These are phyloP conservation scores for Aspergillus hortae DNA, from an alignment of 2,329 filamentous ascomycete genomes.

Conservation along the genomic window DNA sequence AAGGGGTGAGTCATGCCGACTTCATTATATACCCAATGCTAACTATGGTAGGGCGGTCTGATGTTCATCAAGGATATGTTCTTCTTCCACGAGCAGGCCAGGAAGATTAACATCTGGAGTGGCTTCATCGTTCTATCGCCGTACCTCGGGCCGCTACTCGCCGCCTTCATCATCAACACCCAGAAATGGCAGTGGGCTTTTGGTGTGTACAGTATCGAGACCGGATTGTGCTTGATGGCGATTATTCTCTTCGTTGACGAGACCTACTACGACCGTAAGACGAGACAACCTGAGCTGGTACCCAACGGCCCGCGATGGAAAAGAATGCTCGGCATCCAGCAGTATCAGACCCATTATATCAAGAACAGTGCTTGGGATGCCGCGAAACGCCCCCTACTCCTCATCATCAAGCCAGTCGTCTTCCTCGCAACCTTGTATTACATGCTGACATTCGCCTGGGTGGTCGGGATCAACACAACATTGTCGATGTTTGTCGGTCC, in stretches of 20 bases:
- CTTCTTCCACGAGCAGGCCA: slow-evolving; percentile 39
- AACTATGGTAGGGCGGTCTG: slow-evolving; percentile 30
- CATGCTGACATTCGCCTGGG: slow-evolving; percentile 40
- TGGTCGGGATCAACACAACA: slow-evolving; percentile 55
- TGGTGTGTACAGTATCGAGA: slow-evolving; percentile 32
- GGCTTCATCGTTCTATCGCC: slow-evolving; percentile 34
- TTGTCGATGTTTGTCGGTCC: slow-evolving; percentile 51
- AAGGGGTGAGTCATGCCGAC: slow-evolving; percentile 27
- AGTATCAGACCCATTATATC: slow-evolving; percentile 27
- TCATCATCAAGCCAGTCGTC: slow-evolving; percentile 38
- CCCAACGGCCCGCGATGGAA: slow-evolving; percentile 27
- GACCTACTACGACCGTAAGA: slow-evolving; percentile 36
- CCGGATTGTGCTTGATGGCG: slow-evolving; percentile 30
- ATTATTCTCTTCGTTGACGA: slow-evolving; percentile 36
- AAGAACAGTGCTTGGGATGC: slow-evolving; percentile 31
- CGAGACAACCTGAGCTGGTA: slow-evolving; percentile 13
- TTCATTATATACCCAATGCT: background rate
- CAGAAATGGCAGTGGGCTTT: slow-evolving; percentile 36
- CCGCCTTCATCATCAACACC: slow-evolving; percentile 36
- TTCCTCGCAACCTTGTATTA: slow-evolving; percentile 37
- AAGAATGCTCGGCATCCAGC: slow-evolving; percentile 36
- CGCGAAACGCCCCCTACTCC: slow-evolving; percentile 32
- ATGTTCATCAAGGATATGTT: slow-evolving; percentile 45
- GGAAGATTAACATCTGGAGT: slow-evolving; percentile 40
- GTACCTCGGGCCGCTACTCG: slow-evolving; percentile 30